Evolutionary conservation across 2,329 filamentous ascomycete species (phyloP), one percentile per base, ranked within the genome.

Genomic region (Fusarium brachygibbosum): DNA sequence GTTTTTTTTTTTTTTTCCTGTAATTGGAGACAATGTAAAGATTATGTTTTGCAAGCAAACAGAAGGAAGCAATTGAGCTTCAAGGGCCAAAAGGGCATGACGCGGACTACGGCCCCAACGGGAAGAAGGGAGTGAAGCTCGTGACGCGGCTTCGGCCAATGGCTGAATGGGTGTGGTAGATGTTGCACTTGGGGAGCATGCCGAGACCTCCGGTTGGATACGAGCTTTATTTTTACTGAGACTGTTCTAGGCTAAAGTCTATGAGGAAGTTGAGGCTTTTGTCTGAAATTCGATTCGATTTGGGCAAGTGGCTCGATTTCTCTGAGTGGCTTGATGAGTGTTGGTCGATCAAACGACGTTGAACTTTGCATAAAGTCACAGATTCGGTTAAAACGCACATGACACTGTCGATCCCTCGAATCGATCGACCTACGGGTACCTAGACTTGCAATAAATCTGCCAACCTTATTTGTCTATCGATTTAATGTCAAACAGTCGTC

Each of bases 61-160:
- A 53, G 23, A 45, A 29, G 37, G 28, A 38, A 55, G 25, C 51
- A 62, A 67, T 52, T 66, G 66, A 69, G 34, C 49, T 58, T 55
- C 52, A 56, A 44, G 29, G 23, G 48, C 25, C 42, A 17, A 42
- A 48, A 41, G 23, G 41, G 42, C 51, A 70, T 70, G 68, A 70
- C 68, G 68, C 45, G 68, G 68, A 70, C 66, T 70, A 48, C 23
- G 57, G 31, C 66, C 50, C 56, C 63, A 42, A 65, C 44, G 40
- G 48, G 56, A 51, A 56, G 54, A 56, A 48, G 42, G 58, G 57
- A 34, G 45, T 58, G 48, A 71, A 65, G 67, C 68, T 56, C 59
- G 68, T 70, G 68, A 70, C 68, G 68, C 68, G 68, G 68, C 55
- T 51, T 55, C 28, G 54, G 29, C 67, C 67, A 70, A 70, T 70